These are phyloP conservation scores for Grifola frondosa DNA, from an alignment of 1,284 basidiomycete species.

Conservation along the genomic window DNA sequence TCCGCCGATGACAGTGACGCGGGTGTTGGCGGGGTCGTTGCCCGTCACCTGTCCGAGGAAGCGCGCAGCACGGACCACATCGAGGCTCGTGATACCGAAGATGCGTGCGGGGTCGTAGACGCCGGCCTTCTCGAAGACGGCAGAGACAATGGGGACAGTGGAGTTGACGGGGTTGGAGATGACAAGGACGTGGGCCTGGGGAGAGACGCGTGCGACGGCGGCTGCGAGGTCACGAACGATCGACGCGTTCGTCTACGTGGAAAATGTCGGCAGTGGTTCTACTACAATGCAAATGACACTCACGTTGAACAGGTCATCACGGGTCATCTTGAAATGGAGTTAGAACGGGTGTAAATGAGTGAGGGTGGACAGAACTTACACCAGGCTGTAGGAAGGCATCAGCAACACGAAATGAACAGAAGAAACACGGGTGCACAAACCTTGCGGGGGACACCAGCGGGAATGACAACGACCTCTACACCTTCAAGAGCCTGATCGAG, in stretches of 20 bases:
- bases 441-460: conserved; percentile 96
- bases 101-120: conserved; percentile 84
- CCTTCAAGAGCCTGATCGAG: conserved; percentile 86
- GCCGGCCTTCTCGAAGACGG: conserved; percentile 90
- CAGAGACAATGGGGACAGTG: conserved; percentile 96
- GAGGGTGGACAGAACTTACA: conserved; percentile 44
- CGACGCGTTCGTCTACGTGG: conserved; percentile 80
- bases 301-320: conserved; percentile 99
- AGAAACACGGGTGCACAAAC: conserved; percentile 43
- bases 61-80: conserved; percentile 93
- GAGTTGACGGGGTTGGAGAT: conserved; percentile 97
- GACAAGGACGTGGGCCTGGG: conserved; percentile 90
- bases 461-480: conserved; percentile 92
- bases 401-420: conserved; percentile 6
- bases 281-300: conserved; percentile 32
- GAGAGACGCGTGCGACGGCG: conserved; percentile 83
- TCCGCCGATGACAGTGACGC: conserved; percentile 90
- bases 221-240: conserved; percentile 96
- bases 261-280: background rate
- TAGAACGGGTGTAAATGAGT: conserved; percentile 22
- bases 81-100: conserved; percentile 94
- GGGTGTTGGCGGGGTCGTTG: conserved; percentile 64
- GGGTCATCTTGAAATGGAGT: conserved; percentile 72
- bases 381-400: conserved; percentile 55
- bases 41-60: conserved; percentile 83